Evolutionary conservation across 192 early-diverging fungal genomes (phyloP), one percentile per base, ranked within the genome.

Genomic region (Spinellus fusiger): DNA sequence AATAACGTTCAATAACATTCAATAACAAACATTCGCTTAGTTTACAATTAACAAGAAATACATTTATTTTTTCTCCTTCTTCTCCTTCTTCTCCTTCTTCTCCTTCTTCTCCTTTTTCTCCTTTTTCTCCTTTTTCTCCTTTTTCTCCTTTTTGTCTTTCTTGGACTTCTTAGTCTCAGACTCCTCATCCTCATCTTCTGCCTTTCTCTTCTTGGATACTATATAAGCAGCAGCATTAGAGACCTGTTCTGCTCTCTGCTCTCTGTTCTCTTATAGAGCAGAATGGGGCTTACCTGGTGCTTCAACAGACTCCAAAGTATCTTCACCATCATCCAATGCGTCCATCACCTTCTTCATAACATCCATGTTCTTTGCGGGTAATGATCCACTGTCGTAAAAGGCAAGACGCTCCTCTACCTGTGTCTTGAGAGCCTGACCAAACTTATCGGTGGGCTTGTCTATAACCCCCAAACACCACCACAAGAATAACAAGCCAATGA

Each of bases 401-500:
- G 79, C 77, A 29, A 99, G 72, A 53, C 97, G 89, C 73, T 95
- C 93, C 77, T 99, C 97, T 12, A 99, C 93, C 80, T 99, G 95
- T 54, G 87, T 79, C 70, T 88, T 84, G 73, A 98, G 77, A 28
- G 94, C 84, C 77, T 93, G 91, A 61, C 97, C 97, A 68, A 94
- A 96, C 68, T 88, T 92, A 77, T 77, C 80, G 4, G 89, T 94
- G 16, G 93, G 93, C 38, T 75, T 78, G n/a, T 92, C n/a, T n/a
- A n/a, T n/a, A 86, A 28, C 46, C 44, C 5, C 29, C n/a, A 51
- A 22, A 9, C 16, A 51, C 10, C 16, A 16, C 20, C 54, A 15
- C 31, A 5, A 26, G 46, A 26, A 34, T 16, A 27, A 33, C 32
- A 48, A 33, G 49, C n/a, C n/a, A n/a, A n/a, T n/a, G n/a, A n/a